Percentiles rank a stretch among this genome's conserved stretches.
Evolutionary conservation across 2,329 filamentous ascomycete species (phyloP).

Genomic region (Ophiocordyceps polyrhachis-furcata): DNA sequence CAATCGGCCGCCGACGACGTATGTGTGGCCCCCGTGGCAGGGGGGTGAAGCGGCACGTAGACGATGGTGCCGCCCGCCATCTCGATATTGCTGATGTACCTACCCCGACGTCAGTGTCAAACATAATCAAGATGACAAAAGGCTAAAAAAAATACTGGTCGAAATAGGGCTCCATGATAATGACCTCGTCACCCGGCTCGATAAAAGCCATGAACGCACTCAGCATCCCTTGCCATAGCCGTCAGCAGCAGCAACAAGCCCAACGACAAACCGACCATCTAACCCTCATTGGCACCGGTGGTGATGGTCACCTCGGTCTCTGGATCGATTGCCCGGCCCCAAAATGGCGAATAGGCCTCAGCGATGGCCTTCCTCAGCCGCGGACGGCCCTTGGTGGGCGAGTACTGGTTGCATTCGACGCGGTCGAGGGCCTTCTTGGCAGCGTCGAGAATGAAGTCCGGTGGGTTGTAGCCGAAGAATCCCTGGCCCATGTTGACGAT

Average conservation of each 20-base stretch:
- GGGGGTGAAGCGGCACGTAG: conserved; percentile 89
- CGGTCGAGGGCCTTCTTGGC: conserved; percentile 76
- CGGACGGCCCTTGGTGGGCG: conserved; percentile 82
- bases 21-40: conserved; percentile 55
- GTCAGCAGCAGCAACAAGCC: not conserved
- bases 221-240: conserved; percentile 45
- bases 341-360: conserved; percentile 78
- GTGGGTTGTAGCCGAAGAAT: conserved; percentile 87
- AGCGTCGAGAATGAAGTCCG: conserved; percentile 74
- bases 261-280: not conserved
- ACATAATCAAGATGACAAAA: no score
- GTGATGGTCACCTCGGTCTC: conserved; percentile 92
- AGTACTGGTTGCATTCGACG: conserved; percentile 98
- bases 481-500: conserved; percentile 49
- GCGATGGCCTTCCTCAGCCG: conserved; percentile 85
- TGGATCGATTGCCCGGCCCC: conserved; percentile 64
- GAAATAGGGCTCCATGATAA: conserved; percentile 96
- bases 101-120: conserved; percentile 2
- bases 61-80: conserved; percentile 93
- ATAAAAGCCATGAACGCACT: conserved; percentile 97
- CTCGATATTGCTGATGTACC: conserved; percentile 86
- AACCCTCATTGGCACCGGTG: conserved; percentile 66
- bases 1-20: conserved; percentile 79
- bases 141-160: conserved; percentile 52
- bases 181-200: conserved; percentile 86